phyloP scores from a whole-genome alignment of 345 rosid species.

The Eucalyptus polybractea region DNA sequence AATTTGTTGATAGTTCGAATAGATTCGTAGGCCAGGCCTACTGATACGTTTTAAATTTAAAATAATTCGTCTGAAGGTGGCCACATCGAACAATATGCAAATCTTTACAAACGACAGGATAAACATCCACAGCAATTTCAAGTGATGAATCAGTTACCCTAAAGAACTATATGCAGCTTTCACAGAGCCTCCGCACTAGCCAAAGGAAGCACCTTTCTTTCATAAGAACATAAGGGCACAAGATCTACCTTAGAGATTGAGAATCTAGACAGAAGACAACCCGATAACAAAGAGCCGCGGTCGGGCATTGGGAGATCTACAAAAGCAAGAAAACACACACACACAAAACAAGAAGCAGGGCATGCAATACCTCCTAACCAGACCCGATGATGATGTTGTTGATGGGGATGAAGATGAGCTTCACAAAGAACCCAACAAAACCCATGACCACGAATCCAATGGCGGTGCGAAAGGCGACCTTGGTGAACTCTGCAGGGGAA shows the following conservation, averaged over 20 bases:
- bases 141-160: not conserved
- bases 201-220: not conserved
- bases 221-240: not conserved
- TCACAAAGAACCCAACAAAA: constrained; percentile 76
- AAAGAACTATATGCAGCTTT: not conserved
- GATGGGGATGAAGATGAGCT: constrained; percentile 76
- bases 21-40: no score
- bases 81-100: not conserved
- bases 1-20: no score
- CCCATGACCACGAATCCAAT: constrained; percentile 89
- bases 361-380: constrained; percentile 14
- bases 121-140: not conserved
- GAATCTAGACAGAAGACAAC: not conserved
- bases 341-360: not conserved
- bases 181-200: not conserved
- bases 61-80: no score
- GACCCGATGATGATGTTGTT: constrained; percentile 82
- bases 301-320: not conserved
- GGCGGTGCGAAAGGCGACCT: constrained; percentile 68
- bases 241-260: not conserved
- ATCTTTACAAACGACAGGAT: not conserved
- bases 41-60: no score
- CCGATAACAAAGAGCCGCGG: not conserved
- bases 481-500: constrained; percentile 36
- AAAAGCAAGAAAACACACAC: not conserved